Evolutionary conservation across 192 early-diverging fungal genomes (phyloP).

Genomic region (Backusella psychrophila): DNA sequence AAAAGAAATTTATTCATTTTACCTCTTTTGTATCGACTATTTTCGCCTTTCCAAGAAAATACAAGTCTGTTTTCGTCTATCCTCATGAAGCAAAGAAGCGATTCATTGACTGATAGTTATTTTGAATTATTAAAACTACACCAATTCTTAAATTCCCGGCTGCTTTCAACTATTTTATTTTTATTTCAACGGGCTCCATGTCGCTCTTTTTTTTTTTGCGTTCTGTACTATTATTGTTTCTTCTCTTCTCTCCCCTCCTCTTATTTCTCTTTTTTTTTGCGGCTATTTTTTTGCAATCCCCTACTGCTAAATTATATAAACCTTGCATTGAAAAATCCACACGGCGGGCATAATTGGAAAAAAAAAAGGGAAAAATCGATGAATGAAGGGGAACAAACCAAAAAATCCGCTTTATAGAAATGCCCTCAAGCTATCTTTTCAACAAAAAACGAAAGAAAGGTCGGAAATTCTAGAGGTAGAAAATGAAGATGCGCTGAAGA

Average conservation of each 20-base stretch:
- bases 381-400: constrained; percentile 5
- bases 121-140: neutral
- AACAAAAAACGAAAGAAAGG: neutral
- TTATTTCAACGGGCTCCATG: neutral
- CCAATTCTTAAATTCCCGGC: neutral
- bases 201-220: neutral
- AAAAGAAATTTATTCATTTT: neutral
- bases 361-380: neutral
- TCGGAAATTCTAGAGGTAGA: neutral
- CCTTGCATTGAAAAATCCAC: neutral
- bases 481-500: neutral
- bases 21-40: neutral
- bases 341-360: neutral
- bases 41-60: neutral
- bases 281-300: neutral
- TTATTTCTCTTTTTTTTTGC: neutral
- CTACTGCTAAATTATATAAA: neutral
- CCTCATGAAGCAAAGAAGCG: neutral
- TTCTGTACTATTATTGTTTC: neutral
- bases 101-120: neutral
- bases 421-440: neutral
- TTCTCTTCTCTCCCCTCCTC: neutral
- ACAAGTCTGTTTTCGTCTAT: neutral
- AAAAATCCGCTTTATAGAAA: constrained; percentile 5
- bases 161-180: neutral